Evolutionary conservation across 495 filamentous ascomycete genomes (phyloP), one percentile per base, ranked within the genome.

Genomic region (Poronia punctata): DNA sequence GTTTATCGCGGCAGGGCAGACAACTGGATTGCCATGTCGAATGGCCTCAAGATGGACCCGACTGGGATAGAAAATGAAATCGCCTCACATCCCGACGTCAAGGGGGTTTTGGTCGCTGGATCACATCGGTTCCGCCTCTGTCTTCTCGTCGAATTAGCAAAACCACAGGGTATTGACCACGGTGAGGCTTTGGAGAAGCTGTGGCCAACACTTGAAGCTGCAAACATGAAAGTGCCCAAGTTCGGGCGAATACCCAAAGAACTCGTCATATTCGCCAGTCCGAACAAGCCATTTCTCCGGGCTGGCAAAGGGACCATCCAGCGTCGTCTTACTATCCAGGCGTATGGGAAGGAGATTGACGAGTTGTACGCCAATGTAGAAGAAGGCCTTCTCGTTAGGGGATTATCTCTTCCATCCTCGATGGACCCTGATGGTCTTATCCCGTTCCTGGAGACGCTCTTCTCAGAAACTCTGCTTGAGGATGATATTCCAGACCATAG

Each of bases 31-130:
- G 73, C 75, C 0, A 61, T 79, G 27, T 60, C 57, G 9, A 77
- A 71, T 44, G 76, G 72, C 3, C 67, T 78, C 40, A 79, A 78
- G 52, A 40, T 72, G 18, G 72, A 75, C 40, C 74, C 76, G 0
- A 51, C 65, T 0, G 43, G 61, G 3, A 57, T 72, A 17, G 74
- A 81, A 40, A 49, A 49, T 22, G 35, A 47, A 0, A 40, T 76
- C 3, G 38, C 46, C 9, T 43, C 50, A 0, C 59, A 69, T 38
- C 59, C 67, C 0, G 39, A 28, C 2, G 57, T 79, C 4, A 33
- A 38, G 5, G 53, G 64, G 3, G 68, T 61, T 0, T 42, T 73
- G 3, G 41, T 79, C 7, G 56, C 69, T 6, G 74, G 74, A 1
- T 43, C 61, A 7, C 54, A 60, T 8, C 50, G 61, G 18, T 71